phyloP scores from a whole-genome alignment of 371 early-diverging fungal genomes.

The Mortierella sp. region DNA sequence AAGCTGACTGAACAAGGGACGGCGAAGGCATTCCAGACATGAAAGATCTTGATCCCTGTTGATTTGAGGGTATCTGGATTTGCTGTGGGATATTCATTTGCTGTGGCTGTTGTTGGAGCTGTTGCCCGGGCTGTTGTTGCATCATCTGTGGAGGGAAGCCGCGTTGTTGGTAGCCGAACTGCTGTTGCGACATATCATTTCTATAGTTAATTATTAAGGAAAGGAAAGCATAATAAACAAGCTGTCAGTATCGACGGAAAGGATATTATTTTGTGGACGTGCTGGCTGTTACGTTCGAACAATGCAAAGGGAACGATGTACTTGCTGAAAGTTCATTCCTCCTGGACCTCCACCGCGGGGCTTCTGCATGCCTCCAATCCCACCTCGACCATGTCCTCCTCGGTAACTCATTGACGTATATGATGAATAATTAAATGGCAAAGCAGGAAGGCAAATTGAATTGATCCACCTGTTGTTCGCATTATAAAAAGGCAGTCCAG shows the following conservation, averaged over 20 bases:
- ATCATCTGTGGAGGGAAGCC: conserved; percentile 33
- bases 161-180: conserved; percentile 45
- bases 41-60: conserved; percentile 29
- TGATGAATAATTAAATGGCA: not conserved
- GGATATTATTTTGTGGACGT: not conserved
- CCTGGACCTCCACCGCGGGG: conserved; percentile 39
- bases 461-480: no score
- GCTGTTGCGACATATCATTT: conserved; percentile 44
- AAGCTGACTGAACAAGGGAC: conserved; percentile 31
- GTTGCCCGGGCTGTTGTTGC: conserved; percentile 27
- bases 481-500: not conserved
- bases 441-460: no score
- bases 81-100: conserved; percentile 37
- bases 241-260: not conserved
- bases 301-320: not conserved
- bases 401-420: conserved; percentile 17
- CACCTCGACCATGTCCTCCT: conserved; percentile 50
- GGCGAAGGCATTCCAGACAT: conserved; percentile 55
- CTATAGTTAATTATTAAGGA: conserved; percentile 12
- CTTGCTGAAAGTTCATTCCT: conserved; percentile 49
- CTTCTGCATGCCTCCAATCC: conserved; percentile 42
- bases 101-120: conserved; percentile 23
- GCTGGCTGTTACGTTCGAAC: not conserved
- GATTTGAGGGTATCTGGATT: conserved; percentile 33
- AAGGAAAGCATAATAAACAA: not conserved